Conservation (phyloP, 1,284 basidiomycete species). For the Microbotryum intermedium region DNA sequence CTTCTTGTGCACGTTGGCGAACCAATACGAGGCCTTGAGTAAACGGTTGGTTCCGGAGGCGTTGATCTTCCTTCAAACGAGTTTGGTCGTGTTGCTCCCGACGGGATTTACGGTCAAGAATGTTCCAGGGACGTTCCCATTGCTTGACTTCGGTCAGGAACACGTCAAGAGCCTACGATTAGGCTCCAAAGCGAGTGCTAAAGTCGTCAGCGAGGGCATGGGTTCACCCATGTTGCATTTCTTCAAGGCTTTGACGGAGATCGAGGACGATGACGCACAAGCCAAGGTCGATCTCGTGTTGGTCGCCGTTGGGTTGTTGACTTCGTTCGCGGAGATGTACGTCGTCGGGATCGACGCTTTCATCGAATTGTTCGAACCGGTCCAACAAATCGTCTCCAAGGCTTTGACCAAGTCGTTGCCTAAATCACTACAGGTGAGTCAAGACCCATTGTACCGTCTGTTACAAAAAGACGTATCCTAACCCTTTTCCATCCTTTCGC, state of each 20-base stretch:
- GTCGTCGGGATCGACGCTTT: slow-evolving; percentile 64
- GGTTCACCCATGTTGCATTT: background rate
- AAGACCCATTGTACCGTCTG: background rate
- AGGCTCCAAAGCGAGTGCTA: no score
- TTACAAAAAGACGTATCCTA: no score
- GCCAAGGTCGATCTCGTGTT: slow-evolving; percentile 58
- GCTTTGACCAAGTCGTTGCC: slow-evolving; percentile 49
- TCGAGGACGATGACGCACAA: slow-evolving; percentile 4
- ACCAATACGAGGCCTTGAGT: slow-evolving; percentile 71
- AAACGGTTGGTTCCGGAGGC: slow-evolving; percentile 85
- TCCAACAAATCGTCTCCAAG: slow-evolving; percentile 52
- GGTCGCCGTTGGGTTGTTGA: slow-evolving; percentile 55
- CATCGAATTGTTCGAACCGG: slow-evolving; percentile 69
- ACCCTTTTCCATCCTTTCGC: background rate
- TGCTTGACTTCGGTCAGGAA: slow-evolving; percentile 55
- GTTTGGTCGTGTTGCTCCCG: slow-evolving; percentile 64
- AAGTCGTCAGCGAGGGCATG: no score
- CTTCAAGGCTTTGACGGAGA: background rate
- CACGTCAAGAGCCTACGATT: slow-evolving; percentile 22
- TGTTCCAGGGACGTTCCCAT: slow-evolving; percentile 58
- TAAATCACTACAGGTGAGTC: slow-evolving; percentile 51
- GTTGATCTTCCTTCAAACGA: slow-evolving; percentile 67
- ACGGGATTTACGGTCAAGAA: slow-evolving; percentile 46
- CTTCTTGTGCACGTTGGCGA: slow-evolving; percentile 75
- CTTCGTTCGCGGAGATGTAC: slow-evolving; percentile 63